Conservation (phyloP, 495 filamentous ascomycete species). For the Aspergillus incahuasiensis region DNA sequence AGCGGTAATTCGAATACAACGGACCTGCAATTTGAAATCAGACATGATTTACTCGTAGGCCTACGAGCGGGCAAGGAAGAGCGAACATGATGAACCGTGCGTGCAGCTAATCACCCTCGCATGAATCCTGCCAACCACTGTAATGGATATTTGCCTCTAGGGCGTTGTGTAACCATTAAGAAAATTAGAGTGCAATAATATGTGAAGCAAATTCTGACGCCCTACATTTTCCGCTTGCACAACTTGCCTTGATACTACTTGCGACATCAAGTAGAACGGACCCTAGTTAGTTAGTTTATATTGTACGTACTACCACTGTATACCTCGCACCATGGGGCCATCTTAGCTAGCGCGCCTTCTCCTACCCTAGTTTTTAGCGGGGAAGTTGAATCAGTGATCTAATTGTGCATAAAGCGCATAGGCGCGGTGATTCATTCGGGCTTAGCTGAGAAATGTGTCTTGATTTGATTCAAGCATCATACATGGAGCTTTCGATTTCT, state of each 20-base stretch:
- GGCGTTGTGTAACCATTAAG: neutral
- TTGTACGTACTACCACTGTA: neutral
- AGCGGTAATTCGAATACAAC: neutral
- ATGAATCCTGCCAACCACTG: neutral
- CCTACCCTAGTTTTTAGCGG: neutral
- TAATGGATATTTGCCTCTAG: neutral
- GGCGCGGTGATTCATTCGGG: neutral
- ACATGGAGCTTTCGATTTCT: neutral
- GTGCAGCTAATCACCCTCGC: constrained; percentile 13
- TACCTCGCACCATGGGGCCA: too few species aligned
- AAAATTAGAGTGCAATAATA: neutral
- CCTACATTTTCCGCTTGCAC: neutral
- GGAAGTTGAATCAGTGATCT: neutral
- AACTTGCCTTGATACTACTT: neutral
- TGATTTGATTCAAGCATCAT: neutral
- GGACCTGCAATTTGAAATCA: neutral
- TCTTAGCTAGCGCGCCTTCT: neutral
- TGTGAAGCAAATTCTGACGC: neutral
- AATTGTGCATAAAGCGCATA: neutral
- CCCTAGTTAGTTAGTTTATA: neutral
- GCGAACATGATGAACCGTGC: neutral
- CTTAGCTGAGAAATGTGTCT: constrained; percentile 2
- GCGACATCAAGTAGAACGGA: neutral
- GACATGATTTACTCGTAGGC: neutral
- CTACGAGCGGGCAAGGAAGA: neutral